A percentile compares a stretch with the other conserved stretches of the same genome.
phyloP scores from a whole-genome alignment of 768 basidiomycete species.

The Steccherinum ochraceum region DNA sequence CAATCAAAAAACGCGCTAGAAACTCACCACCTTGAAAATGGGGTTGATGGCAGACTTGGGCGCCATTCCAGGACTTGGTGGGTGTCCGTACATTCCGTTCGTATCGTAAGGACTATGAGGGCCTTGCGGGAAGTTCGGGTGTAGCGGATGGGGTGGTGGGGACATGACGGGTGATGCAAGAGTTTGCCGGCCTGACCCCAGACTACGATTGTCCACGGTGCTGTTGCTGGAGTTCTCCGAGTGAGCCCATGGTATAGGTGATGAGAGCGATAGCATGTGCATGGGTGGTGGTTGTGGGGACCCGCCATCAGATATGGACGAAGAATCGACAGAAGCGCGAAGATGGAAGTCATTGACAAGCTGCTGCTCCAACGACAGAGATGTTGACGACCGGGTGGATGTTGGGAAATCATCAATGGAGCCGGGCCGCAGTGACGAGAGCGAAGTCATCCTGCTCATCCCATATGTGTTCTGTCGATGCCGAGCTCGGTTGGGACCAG shows the following conservation, averaged over 20 bases:
- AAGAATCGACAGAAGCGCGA: conserved; percentile 61
- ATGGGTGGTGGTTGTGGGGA: conserved; percentile 60
- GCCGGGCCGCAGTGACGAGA: conserved; percentile 68
- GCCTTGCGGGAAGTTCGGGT: conserved; percentile 34
- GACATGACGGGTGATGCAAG: conserved; percentile 17
- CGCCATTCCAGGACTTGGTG: conserved; percentile 53
- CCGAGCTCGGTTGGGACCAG: conserved; percentile 66
- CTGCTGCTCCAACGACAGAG: conserved; percentile 70
- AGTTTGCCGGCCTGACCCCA: conserved; percentile 13
- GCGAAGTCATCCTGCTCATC: conserved; percentile 58
- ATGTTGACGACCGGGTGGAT: conserved; percentile 75
- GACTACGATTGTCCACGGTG: conserved; percentile 15
- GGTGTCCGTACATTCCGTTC: conserved; percentile 45
- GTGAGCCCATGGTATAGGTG: conserved; percentile 36
- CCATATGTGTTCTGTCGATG: conserved; percentile 56
- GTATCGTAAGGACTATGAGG: conserved; percentile 40
- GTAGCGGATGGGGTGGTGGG: conserved; percentile 21
- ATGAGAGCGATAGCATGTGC: conserved; percentile 67
- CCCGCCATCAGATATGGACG: conserved; percentile 54
- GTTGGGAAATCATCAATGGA: conserved; percentile 64
- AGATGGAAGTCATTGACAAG: conserved; percentile 69
- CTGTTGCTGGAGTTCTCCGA: conserved; percentile 14
- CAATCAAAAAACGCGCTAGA: neutral
- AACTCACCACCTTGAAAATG: conserved; percentile 86
- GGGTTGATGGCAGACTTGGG: conserved; percentile 74